Evolutionary conservation across 1,139 yeast species (phyloP).

Genomic region (Martiniozyma asiatica): DNA sequence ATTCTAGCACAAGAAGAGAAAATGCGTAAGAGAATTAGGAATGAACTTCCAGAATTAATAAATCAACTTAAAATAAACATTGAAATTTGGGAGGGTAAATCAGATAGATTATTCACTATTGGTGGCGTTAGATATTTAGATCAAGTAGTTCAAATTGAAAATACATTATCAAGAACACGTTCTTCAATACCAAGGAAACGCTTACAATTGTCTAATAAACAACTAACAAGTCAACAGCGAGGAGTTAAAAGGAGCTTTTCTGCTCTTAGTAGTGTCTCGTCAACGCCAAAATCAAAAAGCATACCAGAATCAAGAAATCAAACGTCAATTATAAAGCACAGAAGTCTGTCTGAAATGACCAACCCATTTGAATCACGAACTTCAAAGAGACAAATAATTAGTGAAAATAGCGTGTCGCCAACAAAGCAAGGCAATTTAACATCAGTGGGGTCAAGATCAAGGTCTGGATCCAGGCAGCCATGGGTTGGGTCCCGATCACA

Average conservation of each 20-base stretch:
- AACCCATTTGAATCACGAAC: slow-evolving; percentile 12
- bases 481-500: not conserved
- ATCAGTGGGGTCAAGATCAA: slow-evolving; percentile 11
- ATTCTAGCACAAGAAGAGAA: slow-evolving; percentile 73
- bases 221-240: not conserved
- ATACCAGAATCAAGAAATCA: slow-evolving; percentile 6
- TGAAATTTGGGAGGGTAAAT: slow-evolving; percentile 32
- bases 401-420: no score
- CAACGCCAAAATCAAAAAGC: slow-evolving; percentile 1
- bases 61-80: slow-evolving; percentile 38
- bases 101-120: slow-evolving; percentile 30
- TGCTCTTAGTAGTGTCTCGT: not conserved
- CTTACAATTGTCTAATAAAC: slow-evolving; percentile 3
- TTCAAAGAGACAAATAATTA: no score
- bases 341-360: slow-evolving; percentile 8
- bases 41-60: slow-evolving; percentile 55
- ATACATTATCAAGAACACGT: slow-evolving; percentile 5
- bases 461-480: not conserved
- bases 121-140: slow-evolving; percentile 34
- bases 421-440: no score
- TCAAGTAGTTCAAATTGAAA: slow-evolving; percentile 13
- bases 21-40: slow-evolving; percentile 52
- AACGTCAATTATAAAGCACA: slow-evolving; percentile 8
- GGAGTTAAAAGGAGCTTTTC: not conserved
- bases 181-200: slow-evolving; percentile 6